Base-by-base conservation (phyloP, 805 yeast genomes). In the Saccharomyces mikatae region DNA sequence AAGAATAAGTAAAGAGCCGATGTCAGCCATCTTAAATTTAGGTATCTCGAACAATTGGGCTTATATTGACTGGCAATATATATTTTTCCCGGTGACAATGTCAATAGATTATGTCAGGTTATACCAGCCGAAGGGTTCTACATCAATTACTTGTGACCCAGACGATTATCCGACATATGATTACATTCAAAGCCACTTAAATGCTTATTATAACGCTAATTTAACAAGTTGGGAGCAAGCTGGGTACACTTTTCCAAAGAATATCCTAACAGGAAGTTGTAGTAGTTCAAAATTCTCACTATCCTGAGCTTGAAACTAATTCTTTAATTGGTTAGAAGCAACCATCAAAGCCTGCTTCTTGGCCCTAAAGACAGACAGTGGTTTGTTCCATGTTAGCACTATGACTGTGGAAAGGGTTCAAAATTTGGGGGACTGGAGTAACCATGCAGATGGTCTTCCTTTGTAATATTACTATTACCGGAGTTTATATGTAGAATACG, bases 31-130 rank as follows among this genome's bases (percentile, higher is more conserved):
- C 60, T 65, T 92, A 76, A 92, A 92, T 70, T 72, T 92, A 73
- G 99, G 96, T 76, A 74, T 92, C 52, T 91, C 97, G 14, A 86
- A 84, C 64, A 86, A 83, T 56, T 92, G 98, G 98, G 88, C 94
- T 6, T 89, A 87, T 70, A 92, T 92, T 58, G 92, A 90, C 72
- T 92, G 97, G 97, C 81, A 83, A 47, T 75, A 83, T 4, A 74
- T 90, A 56, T 72, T 72, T 48, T 92, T 92, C 80, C 99, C 99
- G 1, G 80, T 80, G 13, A 77, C 80, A 1, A 76, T 91, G 83
- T 75, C 81, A 54, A 73, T 92, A 48, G 97, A 92, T 69, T 88
- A 86, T 63, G 96, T 92, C 32, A 82, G 99, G 63, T 66, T 92
- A n/a, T 92, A 94, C 71, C 99, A 92, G 74, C 96, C 96, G 1